Evolutionary conservation across 1,284 basidiomycete genomes (phyloP).

Genomic region (Rhodotorula glutinis): DNA sequence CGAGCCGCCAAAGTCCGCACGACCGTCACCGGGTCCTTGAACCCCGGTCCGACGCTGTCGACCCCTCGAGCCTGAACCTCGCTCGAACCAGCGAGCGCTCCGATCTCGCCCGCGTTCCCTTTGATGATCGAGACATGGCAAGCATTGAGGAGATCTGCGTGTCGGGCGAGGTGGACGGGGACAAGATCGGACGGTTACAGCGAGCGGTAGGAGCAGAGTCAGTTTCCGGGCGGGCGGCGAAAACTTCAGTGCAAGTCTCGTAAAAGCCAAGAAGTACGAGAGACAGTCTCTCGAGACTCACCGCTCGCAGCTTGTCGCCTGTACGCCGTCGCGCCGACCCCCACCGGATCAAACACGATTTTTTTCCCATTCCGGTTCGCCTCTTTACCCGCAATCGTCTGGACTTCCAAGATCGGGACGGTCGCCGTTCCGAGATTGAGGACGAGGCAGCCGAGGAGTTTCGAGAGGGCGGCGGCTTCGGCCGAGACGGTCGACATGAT

Average conservation of each 20-base stretch:
- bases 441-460: conserved; percentile 66
- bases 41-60: conserved; percentile 73
- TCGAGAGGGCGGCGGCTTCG: conserved; percentile 78
- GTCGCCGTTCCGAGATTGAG: conserved; percentile 88
- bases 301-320: conserved; percentile 58
- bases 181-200: no score
- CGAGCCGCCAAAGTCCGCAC: conserved; percentile 68
- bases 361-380: conserved; percentile 75
- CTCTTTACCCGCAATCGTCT: conserved; percentile 71
- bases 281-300: no score
- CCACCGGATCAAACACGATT: conserved; percentile 89
- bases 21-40: conserved; percentile 69
- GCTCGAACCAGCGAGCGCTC: conserved; percentile 65
- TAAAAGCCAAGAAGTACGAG: no score
- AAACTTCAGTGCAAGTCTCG: no score
- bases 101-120: conserved; percentile 88
- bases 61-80: conserved; percentile 84
- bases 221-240: no score
- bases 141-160: conserved; percentile 66
- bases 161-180: no score
- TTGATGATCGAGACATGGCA: conserved; percentile 93
- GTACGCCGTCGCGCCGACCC: conserved; percentile 77
- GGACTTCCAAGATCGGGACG: conserved; percentile 61
- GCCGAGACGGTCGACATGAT: conserved; percentile 76
- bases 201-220: no score